Evolutionary conservation across 2,329 filamentous ascomycete species (phyloP).

Genomic region (Hypomyces perniciosus): DNA sequence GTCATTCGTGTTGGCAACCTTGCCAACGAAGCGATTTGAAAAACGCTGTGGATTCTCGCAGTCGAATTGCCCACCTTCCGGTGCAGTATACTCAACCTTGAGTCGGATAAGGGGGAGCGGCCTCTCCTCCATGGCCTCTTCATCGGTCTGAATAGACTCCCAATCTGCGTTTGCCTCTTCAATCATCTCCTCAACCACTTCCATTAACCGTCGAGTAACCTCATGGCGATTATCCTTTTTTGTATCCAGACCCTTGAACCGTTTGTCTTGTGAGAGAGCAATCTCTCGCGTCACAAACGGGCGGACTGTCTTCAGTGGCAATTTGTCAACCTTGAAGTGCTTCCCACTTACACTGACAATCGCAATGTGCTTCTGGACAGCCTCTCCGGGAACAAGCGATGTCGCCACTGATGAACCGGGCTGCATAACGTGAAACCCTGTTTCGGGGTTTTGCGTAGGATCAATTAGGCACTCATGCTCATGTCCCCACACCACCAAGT

Average conservation of each 20-base stretch:
- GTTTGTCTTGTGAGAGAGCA: conserved; percentile 65
- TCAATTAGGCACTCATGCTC: conserved; percentile 95
- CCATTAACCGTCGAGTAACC: conserved; percentile 69
- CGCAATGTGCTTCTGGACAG: conserved; percentile 83
- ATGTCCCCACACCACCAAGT: conserved; percentile 93
- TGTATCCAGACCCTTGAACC: conserved; percentile 71
- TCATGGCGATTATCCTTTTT: conserved; percentile 78
- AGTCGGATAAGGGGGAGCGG: conserved; percentile 82
- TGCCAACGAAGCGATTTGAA: conserved; percentile 84
- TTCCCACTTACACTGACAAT: conserved; percentile 79
- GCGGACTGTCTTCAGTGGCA: conserved; percentile 79
- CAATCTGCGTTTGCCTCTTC: conserved; percentile 76
- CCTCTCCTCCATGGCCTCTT: conserved; percentile 50
- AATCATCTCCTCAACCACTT: conserved; percentile 80
- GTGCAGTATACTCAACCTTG: conserved; percentile 83
- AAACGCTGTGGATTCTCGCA: conserved; percentile 95
- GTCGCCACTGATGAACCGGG: conserved; percentile 95
- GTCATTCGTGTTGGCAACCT: conserved; percentile 89
- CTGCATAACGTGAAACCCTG: conserved; percentile 92
- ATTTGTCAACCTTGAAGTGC: conserved; percentile 72
- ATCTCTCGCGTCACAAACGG: conserved; percentile 88
- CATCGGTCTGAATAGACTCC: conserved; percentile 67
- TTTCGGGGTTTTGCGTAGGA: conserved; percentile 75
- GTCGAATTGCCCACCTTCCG: conserved; percentile 79
- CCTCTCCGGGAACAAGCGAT: conserved; percentile 82